These are phyloP conservation scores for Rhodomyrtus tomentosa DNA, from an alignment of 345 rosid species.

Conservation along the genomic window DNA sequence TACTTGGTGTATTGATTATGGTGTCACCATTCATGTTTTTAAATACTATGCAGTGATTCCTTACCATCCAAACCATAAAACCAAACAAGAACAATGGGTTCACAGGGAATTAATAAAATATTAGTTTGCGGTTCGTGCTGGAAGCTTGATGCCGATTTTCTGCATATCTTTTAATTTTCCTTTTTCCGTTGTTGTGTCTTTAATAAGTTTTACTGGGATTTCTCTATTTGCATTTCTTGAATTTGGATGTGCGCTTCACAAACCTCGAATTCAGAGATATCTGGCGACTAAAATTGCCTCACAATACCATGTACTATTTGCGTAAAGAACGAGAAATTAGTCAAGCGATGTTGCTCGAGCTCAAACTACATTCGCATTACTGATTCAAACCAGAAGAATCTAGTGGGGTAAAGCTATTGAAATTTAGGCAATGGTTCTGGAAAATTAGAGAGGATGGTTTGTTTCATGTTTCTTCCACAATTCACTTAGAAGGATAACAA, in stretches of 20 bases:
- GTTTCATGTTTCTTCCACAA: not conserved
- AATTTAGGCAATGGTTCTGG: too few species aligned
- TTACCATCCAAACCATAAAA: too few species aligned
- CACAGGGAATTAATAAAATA: too few species aligned
- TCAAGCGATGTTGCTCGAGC: not conserved
- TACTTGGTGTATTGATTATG: too few species aligned
- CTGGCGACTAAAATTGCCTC: not conserved
- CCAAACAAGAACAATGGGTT: too few species aligned
- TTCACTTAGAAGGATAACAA: not conserved
- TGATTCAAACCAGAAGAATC: not conserved
- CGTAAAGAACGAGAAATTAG: not conserved
- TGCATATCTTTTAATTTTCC: too few species aligned
- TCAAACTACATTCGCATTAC: not conserved
- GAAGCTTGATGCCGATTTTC: too few species aligned
- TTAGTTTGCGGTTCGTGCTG: too few species aligned
- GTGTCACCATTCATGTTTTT: too few species aligned
- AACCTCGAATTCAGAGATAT: not conserved
- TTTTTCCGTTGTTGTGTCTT: too few species aligned
- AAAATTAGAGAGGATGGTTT: not conserved
- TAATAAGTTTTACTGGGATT: not conserved
- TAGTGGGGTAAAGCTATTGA: not conserved
- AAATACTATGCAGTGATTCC: too few species aligned
- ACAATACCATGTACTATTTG: not conserved
- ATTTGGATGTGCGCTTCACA: not conserved
- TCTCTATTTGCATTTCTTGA: not conserved